Conservation (phyloP, 108 stramenopile species). For the Skeletonema costatum region DNA sequence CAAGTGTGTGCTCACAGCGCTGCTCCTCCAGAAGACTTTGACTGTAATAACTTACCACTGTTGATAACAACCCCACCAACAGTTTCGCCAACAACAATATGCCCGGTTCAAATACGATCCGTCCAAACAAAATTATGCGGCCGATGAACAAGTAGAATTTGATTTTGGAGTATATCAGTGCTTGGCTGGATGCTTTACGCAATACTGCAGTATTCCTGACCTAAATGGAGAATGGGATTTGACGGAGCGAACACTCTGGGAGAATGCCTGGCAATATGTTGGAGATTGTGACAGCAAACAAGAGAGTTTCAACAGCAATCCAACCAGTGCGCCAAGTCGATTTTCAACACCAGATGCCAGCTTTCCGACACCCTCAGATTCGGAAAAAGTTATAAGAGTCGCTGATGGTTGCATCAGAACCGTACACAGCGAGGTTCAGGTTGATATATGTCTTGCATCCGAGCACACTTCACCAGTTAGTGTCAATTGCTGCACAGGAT, state of each 20-base stretch:
- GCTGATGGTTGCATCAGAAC: not conserved
- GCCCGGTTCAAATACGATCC: not conserved
- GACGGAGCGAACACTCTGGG: not conserved
- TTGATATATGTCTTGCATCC: not conserved
- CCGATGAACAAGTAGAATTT: not conserved
- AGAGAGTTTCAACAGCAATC: not conserved
- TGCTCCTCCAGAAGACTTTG: conserved; percentile 15
- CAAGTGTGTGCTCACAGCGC: conserved; percentile 31
- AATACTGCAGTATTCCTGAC: not conserved
- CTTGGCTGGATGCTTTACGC: not conserved
- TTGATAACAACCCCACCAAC: not conserved
- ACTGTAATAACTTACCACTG: conserved; percentile 11
- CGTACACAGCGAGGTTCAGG: not conserved
- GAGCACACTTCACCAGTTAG: not conserved
- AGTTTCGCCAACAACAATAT: not conserved
- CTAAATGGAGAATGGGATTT: not conserved
- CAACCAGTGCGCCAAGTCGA: not conserved
- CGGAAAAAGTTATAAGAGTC: not conserved
- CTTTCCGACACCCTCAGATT: not conserved
- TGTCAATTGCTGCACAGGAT: not conserved
- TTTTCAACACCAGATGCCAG: not conserved
- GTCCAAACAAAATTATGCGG: not conserved
- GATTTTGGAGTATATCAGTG: not conserved
- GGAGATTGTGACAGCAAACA: not conserved
- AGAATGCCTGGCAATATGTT: not conserved